Evolutionary conservation across 148 eudicot species (phyloP).

Genomic region (Arbutus unedo): DNA sequence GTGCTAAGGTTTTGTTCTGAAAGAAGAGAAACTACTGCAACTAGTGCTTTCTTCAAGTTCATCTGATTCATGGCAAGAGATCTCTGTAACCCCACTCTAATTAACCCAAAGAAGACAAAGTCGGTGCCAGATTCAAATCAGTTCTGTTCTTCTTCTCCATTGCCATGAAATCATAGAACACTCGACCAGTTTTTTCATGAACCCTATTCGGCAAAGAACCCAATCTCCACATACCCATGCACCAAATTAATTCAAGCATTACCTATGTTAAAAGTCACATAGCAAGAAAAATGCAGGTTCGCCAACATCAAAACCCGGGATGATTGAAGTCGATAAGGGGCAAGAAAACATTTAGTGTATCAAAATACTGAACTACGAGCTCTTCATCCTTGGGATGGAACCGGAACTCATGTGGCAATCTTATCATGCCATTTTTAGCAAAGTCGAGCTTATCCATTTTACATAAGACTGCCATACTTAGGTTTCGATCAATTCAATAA

Average conservation of each 20-base stretch:
- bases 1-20: no score
- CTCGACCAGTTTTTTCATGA: conserved; percentile 26
- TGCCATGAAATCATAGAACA: conserved; percentile 71
- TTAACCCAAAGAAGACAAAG: conserved; percentile 56
- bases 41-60: conserved; percentile 69
- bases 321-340: conserved; percentile 81
- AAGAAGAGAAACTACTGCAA: conserved; percentile 17
- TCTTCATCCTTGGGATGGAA: conserved; percentile 92
- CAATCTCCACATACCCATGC: conserved; percentile 41
- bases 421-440: conserved; percentile 58
- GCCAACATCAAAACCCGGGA: conserved; percentile 79
- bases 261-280: conserved; percentile 29
- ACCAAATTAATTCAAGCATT: neutral
- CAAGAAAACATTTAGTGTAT: conserved; percentile 51
- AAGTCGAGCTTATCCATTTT: conserved; percentile 54
- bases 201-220: conserved; percentile 71
- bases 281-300: conserved; percentile 89
- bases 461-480: no score
- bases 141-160: conserved; percentile 28
- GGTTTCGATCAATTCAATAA: no score
- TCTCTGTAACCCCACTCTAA: conserved; percentile 73
- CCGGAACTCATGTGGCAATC: conserved; percentile 74
- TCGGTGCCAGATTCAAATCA: conserved; percentile 60
- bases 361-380: conserved; percentile 66
- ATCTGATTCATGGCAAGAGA: conserved; percentile 29